A percentile compares a stretch with the other conserved stretches of the same genome.
These are phyloP conservation scores for Microcyclospora pomicola DNA, from an alignment of 2,329 filamentous ascomycete genomes.

Conservation along the genomic window DNA sequence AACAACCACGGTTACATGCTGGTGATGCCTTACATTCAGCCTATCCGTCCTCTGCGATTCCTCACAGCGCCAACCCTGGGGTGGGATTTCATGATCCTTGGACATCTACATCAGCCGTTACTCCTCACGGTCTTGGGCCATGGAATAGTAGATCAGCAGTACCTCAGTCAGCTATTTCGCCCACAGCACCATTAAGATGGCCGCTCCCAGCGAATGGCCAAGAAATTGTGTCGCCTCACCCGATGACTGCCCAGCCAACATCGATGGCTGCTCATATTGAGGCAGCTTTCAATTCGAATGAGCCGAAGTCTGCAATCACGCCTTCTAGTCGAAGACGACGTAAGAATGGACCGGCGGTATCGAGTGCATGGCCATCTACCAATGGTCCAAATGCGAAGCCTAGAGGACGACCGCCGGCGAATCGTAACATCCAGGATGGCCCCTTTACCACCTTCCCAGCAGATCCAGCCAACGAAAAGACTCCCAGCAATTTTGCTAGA, in stretches of 20 bases:
- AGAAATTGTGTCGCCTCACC: constrained; percentile 43
- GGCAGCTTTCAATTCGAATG: constrained; percentile 32
- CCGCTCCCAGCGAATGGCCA: constrained; percentile 13
- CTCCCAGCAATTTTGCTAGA: constrained; percentile 32
- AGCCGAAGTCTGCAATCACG: constrained; percentile 62
- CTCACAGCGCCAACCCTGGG: constrained; percentile 11
- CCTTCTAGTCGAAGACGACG: constrained; percentile 43
- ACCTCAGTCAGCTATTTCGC: constrained; percentile 30
- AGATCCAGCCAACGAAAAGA: constrained; percentile 30
- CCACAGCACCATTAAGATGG: constrained; percentile 25
- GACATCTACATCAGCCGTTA: constrained; percentile 27
- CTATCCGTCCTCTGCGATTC: constrained; percentile 39
- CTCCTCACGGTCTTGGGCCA: constrained; percentile 24
- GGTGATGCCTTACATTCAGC: constrained; percentile 32
- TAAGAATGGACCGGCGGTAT: constrained; percentile 73
- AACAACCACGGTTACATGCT: constrained; percentile 20
- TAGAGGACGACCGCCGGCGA: constrained; percentile 66
- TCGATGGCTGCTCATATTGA: constrained; percentile 30
- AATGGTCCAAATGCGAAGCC: constrained; percentile 54
- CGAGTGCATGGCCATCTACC: constrained; percentile 70
- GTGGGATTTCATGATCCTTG: constrained; percentile 42
- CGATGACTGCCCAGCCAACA: constrained; percentile 64
- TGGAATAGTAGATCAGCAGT: constrained; percentile 22
- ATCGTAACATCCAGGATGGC: constrained; percentile 49
- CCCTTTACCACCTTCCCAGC: constrained; percentile 58